Evolutionary conservation across 352 stramenopile species (phyloP).

Genomic region (Peronosclerospora sorghi): DNA sequence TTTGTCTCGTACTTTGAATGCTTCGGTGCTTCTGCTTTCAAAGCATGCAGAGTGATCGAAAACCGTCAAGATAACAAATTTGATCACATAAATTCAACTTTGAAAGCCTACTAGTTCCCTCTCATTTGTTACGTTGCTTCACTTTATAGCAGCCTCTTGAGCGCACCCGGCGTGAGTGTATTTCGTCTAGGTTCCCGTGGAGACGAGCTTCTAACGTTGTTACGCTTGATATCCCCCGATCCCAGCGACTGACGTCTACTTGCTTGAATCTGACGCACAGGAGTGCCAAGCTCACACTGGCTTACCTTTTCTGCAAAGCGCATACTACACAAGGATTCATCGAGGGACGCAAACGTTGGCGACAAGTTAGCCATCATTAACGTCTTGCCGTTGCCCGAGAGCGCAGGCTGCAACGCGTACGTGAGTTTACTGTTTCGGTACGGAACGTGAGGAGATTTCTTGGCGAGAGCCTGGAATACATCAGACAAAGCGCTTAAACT

Average conservation of each 20-base stretch:
- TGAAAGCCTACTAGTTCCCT: too few species aligned
- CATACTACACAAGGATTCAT: slow-evolving; percentile 97
- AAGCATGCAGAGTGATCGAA: slow-evolving; percentile 21
- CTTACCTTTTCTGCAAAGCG: slow-evolving; percentile 96
- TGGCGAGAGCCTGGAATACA: slow-evolving; percentile 96
- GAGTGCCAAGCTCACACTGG: slow-evolving; percentile 93
- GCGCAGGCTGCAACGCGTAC: slow-evolving; percentile 96
- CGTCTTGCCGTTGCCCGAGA: slow-evolving; percentile 98
- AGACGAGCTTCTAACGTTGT: slow-evolving; percentile 16
- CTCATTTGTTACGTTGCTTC: too few species aligned
- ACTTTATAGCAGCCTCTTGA: slow-evolving; percentile 20
- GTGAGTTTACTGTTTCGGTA: slow-evolving; percentile 99
- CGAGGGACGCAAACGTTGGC: slow-evolving; percentile 88
- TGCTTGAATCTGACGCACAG: slow-evolving; percentile 82
- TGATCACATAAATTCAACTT: too few species aligned
- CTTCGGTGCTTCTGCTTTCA: slow-evolving; percentile 13
- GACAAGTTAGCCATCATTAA: slow-evolving; percentile 99
- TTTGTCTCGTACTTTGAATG: slow-evolving; percentile 45
- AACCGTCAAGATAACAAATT: too few species aligned
- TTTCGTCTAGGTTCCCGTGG: slow-evolving; percentile 22
- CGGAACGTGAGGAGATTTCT: slow-evolving; percentile 92
- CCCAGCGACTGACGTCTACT: slow-evolving; percentile 20
- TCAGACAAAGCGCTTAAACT: slow-evolving; percentile 96
- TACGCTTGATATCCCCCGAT: slow-evolving; percentile 14
- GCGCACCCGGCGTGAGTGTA: slow-evolving; percentile 22